Evolutionary conservation across 495 filamentous ascomycete genomes (phyloP).

Genomic region (Trichocladium uniseriatum): DNA sequence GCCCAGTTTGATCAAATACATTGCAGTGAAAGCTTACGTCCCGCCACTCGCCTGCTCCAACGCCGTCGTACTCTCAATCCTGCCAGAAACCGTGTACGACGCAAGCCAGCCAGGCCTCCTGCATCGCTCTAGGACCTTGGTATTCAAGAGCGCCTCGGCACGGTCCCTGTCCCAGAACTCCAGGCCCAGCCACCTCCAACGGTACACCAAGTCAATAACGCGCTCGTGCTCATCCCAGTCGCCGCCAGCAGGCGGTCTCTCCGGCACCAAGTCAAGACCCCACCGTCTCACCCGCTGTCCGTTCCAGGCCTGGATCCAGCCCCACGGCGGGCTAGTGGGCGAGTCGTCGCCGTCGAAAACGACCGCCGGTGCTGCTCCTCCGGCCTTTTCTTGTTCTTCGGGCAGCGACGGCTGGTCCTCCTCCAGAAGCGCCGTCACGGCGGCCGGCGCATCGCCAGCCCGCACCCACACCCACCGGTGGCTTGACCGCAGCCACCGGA

Average conservation of each 20-base stretch:
- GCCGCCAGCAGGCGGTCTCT: background rate
- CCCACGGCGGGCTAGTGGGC: background rate
- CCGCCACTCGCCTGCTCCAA: no score
- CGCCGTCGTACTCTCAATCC: no score
- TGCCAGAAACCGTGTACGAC: no score
- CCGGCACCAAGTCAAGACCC: background rate
- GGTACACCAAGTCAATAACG: background rate
- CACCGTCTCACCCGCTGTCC: background rate
- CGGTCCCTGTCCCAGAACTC: slow-evolving; percentile 1
- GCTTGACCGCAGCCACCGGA: background rate
- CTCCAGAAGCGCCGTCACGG: background rate
- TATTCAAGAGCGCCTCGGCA: background rate
- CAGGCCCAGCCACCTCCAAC: background rate
- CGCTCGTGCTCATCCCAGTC: background rate
- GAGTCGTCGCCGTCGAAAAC: background rate
- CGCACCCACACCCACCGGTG: background rate
- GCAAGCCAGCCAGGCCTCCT: background rate
- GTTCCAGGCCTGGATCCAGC: background rate
- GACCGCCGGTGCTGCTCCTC: background rate
- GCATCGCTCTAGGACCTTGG: slow-evolving; percentile 1
- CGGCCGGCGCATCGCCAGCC: no score
- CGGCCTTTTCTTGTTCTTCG: no score
- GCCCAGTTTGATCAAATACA: no score
- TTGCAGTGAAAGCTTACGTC: no score
- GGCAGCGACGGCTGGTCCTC: background rate